A percentile compares a stretch with the other conserved stretches of the same genome.
These are phyloP conservation scores for Plicaturopsis crispa DNA, from an alignment of 768 basidiomycete species.

Conservation along the genomic window DNA sequence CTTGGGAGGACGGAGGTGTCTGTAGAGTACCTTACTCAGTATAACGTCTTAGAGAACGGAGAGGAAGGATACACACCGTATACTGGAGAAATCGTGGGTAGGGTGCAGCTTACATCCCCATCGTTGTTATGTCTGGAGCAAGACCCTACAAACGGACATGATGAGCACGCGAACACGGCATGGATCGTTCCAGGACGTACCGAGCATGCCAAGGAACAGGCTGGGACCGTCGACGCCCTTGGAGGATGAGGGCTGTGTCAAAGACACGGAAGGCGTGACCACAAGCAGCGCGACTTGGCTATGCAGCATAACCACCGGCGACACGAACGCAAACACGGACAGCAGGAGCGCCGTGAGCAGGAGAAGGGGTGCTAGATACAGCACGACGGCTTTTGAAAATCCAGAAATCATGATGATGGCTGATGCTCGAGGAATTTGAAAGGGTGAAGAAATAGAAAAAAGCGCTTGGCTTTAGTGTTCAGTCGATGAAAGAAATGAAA, in stretches of 20 bases:
- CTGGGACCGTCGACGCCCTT: conserved; percentile 55
- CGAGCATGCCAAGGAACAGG: conserved; percentile 58
- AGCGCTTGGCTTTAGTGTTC: too few relatives aligned
- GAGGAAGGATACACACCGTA: conserved; percentile 42
- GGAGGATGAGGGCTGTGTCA: conserved; percentile 26
- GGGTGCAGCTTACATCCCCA: conserved; percentile 47
- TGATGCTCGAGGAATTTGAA: too few relatives aligned
- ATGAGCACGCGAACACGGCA: conserved; percentile 6
- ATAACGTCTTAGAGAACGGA: not conserved
- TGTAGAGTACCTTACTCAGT: too few relatives aligned
- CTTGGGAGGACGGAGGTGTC: conserved; percentile 59
- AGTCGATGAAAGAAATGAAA: conserved; percentile 9
- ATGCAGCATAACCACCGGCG: conserved; percentile 54
- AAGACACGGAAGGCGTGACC: conserved; percentile 47
- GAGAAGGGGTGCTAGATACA: conserved; percentile 63
- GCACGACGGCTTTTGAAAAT: conserved; percentile 58
- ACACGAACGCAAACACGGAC: conserved; percentile 58
- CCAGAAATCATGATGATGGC: conserved; percentile 56
- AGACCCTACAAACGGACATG: conserved; percentile 40
- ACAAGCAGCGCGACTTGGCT: conserved; percentile 57
- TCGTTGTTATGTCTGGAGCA: conserved; percentile 47
- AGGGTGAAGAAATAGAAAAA: not conserved
- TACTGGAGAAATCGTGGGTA: conserved; percentile 42
- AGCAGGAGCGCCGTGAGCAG: conserved; percentile 61
- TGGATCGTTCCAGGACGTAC: conserved; percentile 24